Base-by-base conservation (phyloP, 2,329 filamentous ascomycete species). In the Botryotinia calthae region DNA sequence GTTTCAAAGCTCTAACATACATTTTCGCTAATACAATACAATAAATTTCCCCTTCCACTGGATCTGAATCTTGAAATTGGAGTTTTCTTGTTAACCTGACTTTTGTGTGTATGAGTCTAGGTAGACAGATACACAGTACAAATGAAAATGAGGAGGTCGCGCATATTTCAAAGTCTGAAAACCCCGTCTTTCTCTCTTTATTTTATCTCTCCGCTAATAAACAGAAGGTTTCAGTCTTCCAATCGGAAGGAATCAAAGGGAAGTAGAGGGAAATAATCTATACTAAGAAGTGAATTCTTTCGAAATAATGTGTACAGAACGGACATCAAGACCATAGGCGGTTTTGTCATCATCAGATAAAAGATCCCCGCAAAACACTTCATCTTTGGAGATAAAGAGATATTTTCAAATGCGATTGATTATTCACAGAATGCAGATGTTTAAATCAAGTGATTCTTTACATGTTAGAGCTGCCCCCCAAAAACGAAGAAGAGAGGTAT, bases 61-160 rank as follows among this genome's bases (percentile, higher is more conserved):
- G 12, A n/a, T 7, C 2, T 54, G 25, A 54, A 54, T 12, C 8
- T n/a, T 4, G 48, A 14, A 16, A 34, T 34, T 34, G 34, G 34
- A 34, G 34, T 2, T n/a, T n/a, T 4, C 2, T n/a, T 3, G 5
- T n/a, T 2, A n/a, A n/a, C 25, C 0, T 2, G 0, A 12, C 0
- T 51, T 51, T 51, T n/a, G 22, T n/a, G 12, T n/a, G 25, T 16
- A 7, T 16, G 48, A 20, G 12, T 7, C 4, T n/a, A 16, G 25
- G 48, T 3, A n/a, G 25, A 2, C 2, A 54, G 48, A 4, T 1
- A n/a, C 9, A 16, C 12, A 16, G 12, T 16, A 0, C 12, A 54
- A 16, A n/a, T 16, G 12, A 54, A n/a, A 16, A 16, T 54, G 48
- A 54, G 25, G 5, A 51, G 25, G 5, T 54, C 25, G 25, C 12